phyloP scores from a whole-genome alignment of 2,329 filamentous ascomycete genomes.

The Phialocephala sp. region DNA sequence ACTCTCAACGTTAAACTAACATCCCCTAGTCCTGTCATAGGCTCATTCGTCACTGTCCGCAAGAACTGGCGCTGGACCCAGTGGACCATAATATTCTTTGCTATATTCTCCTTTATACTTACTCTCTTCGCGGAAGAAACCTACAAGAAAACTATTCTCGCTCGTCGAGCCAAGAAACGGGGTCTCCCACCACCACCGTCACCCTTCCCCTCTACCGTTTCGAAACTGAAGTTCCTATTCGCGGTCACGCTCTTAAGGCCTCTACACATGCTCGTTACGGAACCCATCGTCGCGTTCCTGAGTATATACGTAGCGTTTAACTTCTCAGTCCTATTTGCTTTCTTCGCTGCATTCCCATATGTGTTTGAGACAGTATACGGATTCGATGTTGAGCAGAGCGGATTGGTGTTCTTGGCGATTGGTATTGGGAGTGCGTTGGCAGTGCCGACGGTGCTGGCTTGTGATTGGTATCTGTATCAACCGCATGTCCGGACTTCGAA shows the following conservation, averaged over 20 bases:
- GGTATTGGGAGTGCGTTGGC: conserved; percentile 51
- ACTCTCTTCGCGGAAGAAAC: conserved; percentile 50
- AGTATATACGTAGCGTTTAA: conserved; percentile 46
- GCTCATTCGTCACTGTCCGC: conserved; percentile 52
- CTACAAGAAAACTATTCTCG: conserved; percentile 42
- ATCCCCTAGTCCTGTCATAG: conserved; percentile 32
- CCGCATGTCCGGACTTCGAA: conserved; percentile 24
- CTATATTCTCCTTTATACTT: conserved; percentile 51
- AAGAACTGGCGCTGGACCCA: conserved; percentile 61
- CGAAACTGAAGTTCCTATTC: conserved; percentile 49
- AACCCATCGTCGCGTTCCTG: conserved; percentile 45
- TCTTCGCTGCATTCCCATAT: conserved; percentile 49
- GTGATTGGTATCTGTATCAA: conserved; percentile 51
- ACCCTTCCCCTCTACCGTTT: conserved; percentile 50
- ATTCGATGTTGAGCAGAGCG: conserved; percentile 45
- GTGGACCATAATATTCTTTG: conserved; percentile 57
- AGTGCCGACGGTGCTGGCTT: conserved; percentile 48
- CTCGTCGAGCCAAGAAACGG: conserved; percentile 42
- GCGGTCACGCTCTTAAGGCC: conserved; percentile 46
- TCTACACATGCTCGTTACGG: conserved; percentile 47
- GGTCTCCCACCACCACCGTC: conserved; percentile 46
- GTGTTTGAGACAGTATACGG: conserved; percentile 46
- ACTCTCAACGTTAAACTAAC: conserved; percentile 15
- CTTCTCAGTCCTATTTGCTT: conserved; percentile 46
- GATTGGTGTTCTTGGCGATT: conserved; percentile 47